Base-by-base conservation (phyloP, 140 eudicot species). In the Anethum foeniculum region DNA sequence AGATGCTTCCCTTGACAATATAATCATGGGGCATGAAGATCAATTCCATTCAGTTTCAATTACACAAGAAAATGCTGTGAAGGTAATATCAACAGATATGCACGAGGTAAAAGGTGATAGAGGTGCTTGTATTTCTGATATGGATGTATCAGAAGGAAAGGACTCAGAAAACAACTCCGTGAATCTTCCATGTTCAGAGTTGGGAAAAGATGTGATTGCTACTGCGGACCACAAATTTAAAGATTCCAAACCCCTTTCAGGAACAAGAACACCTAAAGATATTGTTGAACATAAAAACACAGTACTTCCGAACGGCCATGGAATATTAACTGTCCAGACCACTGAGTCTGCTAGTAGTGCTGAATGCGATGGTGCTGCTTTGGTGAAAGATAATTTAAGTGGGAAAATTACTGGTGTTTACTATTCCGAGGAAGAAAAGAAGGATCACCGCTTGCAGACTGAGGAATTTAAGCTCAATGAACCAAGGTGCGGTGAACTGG, bases 171-270 rank as follows among this genome's bases (percentile, higher is more conserved):
- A 46, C 75, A 30, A 80, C 64, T 81, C 69, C 48, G 79, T 75
- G 75, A 60, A 82, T 64, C 71, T 49, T 78, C 28, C 48, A n/a
- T 80, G 30, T 71, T 19, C 58, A 44, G 71, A 52, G 28, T 28
- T 60, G 43, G 78, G 80, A 85, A 84, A 77, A 76, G 81, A 77
- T 81, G 52, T 15, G 82, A 49, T 64, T 85, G 51, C 64, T 82
- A 58, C 58, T 58, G 69, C 73, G 75, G 83, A 77, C 72, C 38
- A 49, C 54, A 80, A 54, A 44, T 75, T 28, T 62, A 32, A 65
- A 84, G 86, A 79, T 21, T 71, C 79, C 73, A 76, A 71, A 43
- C 79, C 86, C 80, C 84, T 84, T 87, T 88, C 91, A 86, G 96
- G 88, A 51, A 83, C 77, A 79, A 75, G 76, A 84, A 69, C 89